These are phyloP conservation scores for Parathielavia appendiculata DNA, from an alignment of 495 filamentous ascomycete species.

Conservation along the genomic window DNA sequence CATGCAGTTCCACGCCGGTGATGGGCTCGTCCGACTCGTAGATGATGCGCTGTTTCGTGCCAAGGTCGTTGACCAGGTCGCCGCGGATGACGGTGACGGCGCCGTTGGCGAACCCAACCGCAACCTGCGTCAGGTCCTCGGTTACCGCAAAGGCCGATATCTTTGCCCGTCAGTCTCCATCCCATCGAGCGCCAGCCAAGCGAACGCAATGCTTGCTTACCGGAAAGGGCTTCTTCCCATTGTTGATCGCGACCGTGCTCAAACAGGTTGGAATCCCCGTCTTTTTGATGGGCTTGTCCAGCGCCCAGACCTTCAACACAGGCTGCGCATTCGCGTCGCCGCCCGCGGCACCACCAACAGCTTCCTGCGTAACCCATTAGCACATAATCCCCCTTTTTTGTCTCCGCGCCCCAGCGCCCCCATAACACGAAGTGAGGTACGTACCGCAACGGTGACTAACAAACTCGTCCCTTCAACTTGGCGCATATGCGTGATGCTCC, in stretches of 20 bases:
- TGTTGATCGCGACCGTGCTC: conserved; percentile 78
- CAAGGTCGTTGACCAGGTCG: conserved; percentile 90
- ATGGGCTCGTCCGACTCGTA: conserved; percentile 96
- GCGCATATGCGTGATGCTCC: conserved; percentile 85
- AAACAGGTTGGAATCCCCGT: conserved; percentile 80
- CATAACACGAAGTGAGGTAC: not conserved
- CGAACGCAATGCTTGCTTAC: conserved; percentile 40
- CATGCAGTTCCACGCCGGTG: conserved; percentile 76
- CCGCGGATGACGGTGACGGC: conserved; percentile 89
- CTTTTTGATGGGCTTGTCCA: conserved; percentile 93
- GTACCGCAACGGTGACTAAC: conserved; percentile 71
- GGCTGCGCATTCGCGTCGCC: conserved; percentile 52
- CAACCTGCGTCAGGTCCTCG: conserved; percentile 82
- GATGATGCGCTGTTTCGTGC: conserved; percentile 91
- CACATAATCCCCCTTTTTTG: conserved; percentile 7
- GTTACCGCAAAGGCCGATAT: conserved; percentile 85
- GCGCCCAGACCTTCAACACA: conserved; percentile 87
- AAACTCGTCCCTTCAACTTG: conserved; percentile 85
- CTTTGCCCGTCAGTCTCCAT: conserved; percentile 38
- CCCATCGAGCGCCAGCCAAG: not conserved
- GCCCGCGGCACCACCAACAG: not conserved
- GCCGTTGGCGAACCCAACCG: conserved; percentile 92
- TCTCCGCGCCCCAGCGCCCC: not conserved
- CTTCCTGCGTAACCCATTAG: conserved; percentile 4
- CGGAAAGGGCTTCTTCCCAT: conserved; percentile 88